A percentile compares a stretch with the other conserved stretches of the same genome.
Evolutionary conservation across 2,329 filamentous ascomycete species (phyloP).

Genomic region (Ophiostoma sp.): DNA sequence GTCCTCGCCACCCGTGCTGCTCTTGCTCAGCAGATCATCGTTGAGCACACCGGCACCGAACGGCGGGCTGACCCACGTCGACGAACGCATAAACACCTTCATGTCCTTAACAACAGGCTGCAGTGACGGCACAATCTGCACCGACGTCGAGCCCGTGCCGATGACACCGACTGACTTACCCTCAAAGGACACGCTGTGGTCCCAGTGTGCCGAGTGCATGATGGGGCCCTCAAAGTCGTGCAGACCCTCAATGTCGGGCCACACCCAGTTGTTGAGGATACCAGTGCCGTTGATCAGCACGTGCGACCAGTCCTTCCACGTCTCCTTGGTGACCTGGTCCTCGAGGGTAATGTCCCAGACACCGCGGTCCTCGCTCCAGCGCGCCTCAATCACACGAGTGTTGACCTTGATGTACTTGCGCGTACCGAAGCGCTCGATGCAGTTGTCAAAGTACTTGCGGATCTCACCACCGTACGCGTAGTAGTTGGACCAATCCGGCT

Average conservation of each 20-base stretch:
- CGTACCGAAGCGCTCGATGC: conserved; percentile 37
- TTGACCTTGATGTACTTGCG: conserved; percentile 48
- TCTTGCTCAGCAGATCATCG: conserved; percentile 33
- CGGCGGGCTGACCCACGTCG: conserved; percentile 28
- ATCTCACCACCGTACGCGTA: conserved; percentile 35
- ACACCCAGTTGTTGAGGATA: conserved; percentile 33
- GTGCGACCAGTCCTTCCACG: conserved; percentile 29
- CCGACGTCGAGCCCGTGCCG: conserved; percentile 36
- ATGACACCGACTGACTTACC: conserved; percentile 36
- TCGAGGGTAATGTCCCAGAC: conserved; percentile 41
- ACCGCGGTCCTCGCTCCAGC: conserved; percentile 46
- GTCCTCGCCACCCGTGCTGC: conserved; percentile 32
- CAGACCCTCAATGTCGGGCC: conserved; percentile 38
- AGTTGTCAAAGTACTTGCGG: conserved; percentile 37
- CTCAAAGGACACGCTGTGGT: conserved; percentile 31
- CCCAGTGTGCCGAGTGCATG: conserved; percentile 37
- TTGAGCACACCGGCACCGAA: conserved; percentile 33
- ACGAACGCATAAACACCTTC: conserved; percentile 28
- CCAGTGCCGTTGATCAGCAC: conserved; percentile 32
- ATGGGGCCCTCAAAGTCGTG: conserved; percentile 35
- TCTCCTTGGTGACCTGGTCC: conserved; percentile 33
- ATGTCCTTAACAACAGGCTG: conserved; percentile 27
- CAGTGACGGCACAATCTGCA: conserved; percentile 36
- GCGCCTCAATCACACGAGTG: conserved; percentile 44
- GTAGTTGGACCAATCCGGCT: conserved; percentile 38